A percentile compares a stretch with the other conserved stretches of the same genome.
Conservation (phyloP, 75 land plant genomes). For the Picea sitchensis region DNA sequence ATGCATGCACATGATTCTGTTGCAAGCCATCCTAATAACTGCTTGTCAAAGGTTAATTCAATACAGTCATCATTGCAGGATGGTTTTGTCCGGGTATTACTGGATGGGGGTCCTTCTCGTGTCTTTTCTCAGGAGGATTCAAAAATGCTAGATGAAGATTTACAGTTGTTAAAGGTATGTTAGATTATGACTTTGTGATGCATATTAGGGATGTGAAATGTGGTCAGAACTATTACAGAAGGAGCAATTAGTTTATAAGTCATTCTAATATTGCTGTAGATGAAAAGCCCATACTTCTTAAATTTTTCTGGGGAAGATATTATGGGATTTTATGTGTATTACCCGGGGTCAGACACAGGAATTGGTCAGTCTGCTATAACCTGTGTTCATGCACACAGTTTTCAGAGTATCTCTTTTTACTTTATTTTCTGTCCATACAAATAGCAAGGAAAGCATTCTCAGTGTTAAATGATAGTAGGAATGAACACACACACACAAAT, state of each 20-base stretch:
- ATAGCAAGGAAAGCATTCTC: too few species aligned
- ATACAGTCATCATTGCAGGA: constrained; percentile 32
- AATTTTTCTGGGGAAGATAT: too few species aligned
- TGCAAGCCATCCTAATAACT: neutral
- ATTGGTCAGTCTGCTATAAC: neutral
- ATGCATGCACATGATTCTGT: neutral
- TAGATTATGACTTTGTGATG: neutral
- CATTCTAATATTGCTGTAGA: too few species aligned
- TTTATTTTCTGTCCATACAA: neutral
- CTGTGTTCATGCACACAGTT: neutral
- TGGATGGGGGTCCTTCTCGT: constrained; percentile 82
- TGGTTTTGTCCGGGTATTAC: constrained; percentile 54
- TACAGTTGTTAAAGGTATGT: constrained; percentile 49
- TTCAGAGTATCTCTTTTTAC: neutral
- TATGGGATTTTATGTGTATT: too few species aligned
- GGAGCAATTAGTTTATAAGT: too few species aligned
- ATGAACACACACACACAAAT: too few species aligned
- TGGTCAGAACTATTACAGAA: too few species aligned
- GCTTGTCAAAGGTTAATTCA: neutral
- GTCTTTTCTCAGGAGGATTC: constrained; percentile 61
- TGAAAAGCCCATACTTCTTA: too few species aligned
- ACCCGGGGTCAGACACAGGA: too few species aligned
- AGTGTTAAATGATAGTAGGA: too few species aligned
- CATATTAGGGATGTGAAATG: neutral
- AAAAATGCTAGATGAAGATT: constrained; percentile 52